A percentile compares a stretch with the other conserved stretches of the same genome.
These are phyloP conservation scores for Amanita jacksonii DNA, from an alignment of 768 basidiomycete genomes.

Conservation along the genomic window DNA sequence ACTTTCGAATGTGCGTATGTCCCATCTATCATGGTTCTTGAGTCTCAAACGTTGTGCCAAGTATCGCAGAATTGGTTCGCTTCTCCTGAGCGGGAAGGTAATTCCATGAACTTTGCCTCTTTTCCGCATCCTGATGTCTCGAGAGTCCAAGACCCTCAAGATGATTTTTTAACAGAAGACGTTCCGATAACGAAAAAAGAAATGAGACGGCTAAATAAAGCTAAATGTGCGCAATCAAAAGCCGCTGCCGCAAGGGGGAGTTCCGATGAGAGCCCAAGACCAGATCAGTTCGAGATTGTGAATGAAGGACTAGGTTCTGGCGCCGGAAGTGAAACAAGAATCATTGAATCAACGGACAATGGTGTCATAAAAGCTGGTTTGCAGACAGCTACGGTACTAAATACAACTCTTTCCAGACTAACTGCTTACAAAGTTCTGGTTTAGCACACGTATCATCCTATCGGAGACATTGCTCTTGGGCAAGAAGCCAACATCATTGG, in stretches of 20 bases:
- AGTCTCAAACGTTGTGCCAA: constrained; percentile 5
- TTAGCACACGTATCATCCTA: neutral
- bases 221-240: neutral
- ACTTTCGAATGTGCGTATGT: constrained; percentile 30
- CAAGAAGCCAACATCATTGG: constrained; percentile 16
- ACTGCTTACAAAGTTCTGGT: neutral
- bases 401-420: neutral
- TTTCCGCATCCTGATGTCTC: neutral
- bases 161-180: no score
- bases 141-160: no score
- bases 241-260: no score
- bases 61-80: constrained; percentile 22
- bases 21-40: neutral
- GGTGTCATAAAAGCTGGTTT: neutral
- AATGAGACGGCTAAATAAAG: constrained; percentile 1
- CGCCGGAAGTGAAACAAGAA: neutral
- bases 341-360: neutral
- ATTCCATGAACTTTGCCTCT: constrained; percentile 10
- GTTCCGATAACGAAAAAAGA: constrained; percentile 5
- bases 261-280: no score
- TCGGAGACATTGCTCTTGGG: constrained; percentile 13
- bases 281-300: neutral
- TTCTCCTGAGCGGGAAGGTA: constrained; percentile 16
- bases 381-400: neutral
- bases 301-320: neutral